Conservation (phyloP, 2,329 filamentous ascomycete genomes). For the Pleomassaria siparia region DNA sequence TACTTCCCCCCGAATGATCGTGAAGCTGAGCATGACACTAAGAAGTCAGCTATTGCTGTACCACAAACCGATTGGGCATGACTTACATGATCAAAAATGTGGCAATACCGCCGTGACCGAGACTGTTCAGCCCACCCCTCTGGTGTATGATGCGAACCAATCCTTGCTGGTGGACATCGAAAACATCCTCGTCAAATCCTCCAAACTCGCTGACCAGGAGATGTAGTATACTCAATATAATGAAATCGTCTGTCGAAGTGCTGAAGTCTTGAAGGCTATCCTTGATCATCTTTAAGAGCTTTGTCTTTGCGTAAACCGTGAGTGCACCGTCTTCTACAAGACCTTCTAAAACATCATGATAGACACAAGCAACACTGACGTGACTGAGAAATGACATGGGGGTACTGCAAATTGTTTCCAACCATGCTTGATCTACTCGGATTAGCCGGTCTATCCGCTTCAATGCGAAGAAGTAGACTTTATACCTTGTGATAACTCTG, state of each 20-base stretch:
- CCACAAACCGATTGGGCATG: not conserved
- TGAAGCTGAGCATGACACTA: constrained; percentile 28
- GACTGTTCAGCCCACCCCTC: constrained; percentile 23
- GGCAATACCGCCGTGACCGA: constrained; percentile 20
- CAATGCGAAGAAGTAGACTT: constrained; percentile 18
- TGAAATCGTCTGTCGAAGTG: constrained; percentile 28
- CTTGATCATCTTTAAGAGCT: constrained; percentile 28
- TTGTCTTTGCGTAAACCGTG: constrained; percentile 37
- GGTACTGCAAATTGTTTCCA: constrained; percentile 30
- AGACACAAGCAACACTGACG: constrained; percentile 35
- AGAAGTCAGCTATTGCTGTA: not conserved
- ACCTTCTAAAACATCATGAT: constrained; percentile 32
- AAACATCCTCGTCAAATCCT: constrained; percentile 28
- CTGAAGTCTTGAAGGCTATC: constrained; percentile 20
- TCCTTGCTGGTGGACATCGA: constrained; percentile 33
- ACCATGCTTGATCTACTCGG: constrained; percentile 26
- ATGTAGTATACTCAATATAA: constrained; percentile 34
- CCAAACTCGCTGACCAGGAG: constrained; percentile 37
- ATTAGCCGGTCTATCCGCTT: constrained; percentile 11
- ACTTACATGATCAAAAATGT: constrained; percentile 34
- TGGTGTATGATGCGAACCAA: constrained; percentile 29
- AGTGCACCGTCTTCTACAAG: constrained; percentile 30
- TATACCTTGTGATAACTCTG: constrained; percentile 24
- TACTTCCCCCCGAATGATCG: constrained; percentile 22
- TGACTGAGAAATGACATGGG: constrained; percentile 38